Base-by-base conservation (phyloP, 2,329 filamentous ascomycete species). In the Fusarium verticillioides region DNA sequence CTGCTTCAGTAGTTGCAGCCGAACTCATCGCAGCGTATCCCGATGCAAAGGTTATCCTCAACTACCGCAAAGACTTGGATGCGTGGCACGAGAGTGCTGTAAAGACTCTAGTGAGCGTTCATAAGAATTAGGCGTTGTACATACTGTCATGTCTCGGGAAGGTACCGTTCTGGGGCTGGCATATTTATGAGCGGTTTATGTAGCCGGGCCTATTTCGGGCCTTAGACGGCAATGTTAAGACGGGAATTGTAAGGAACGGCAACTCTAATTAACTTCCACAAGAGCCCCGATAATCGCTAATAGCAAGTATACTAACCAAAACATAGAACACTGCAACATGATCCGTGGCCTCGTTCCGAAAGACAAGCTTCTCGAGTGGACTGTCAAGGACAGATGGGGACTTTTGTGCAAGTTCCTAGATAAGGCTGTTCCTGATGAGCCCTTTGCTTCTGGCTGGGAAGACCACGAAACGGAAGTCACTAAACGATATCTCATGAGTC, bases 1-100 rank as follows among this genome's bases (percentile, higher is more conserved):
- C 64, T 8, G 61, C 56, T 15, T 72, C 67, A 26, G 61, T 64
- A 15, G 69, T 74, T 50, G 72, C 60, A 1, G 61, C 59, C 5
- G 72, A 75, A 60, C 57, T 75, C 26, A 47, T 72, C 7, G 56
- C 61, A 9, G 72, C 72, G 2, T 75, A 74, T 19, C 72, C 72
- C 8, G 60, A 74, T 36, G 50, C 71, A 28, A 74, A 74, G 43
- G 65, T 74, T 2, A 53, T 75, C 0, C 69, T 75, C 4, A 62
- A 70, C 13, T 37, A 72, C 47, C 72, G 69, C 19, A 58, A 30
- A 58, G 72, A 75, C 12, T 15, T 70, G 7, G 57, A 74, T 10
- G 59, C 72, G 5, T 72, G 68, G 69, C 70, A 63, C 19, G 70
- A 49, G 9, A 74, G 72, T 34, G 70, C 63, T 32, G 23, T 64